Conservation (phyloP, 129 eudicot genomes). For the Escallonia herrerae region DNA sequence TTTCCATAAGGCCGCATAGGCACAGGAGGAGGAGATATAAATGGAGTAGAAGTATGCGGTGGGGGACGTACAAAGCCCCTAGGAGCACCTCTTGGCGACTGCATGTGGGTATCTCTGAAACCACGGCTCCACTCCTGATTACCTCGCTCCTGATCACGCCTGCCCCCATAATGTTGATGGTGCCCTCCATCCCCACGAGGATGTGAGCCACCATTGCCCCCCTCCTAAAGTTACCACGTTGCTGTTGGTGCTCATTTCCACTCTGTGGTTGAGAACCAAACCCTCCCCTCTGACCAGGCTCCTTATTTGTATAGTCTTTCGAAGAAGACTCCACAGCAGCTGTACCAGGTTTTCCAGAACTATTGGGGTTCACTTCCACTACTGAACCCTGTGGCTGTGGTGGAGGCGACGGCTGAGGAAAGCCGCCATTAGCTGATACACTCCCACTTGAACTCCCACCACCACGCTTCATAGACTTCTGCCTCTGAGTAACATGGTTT, state of each 20-base stretch:
- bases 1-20: slow-evolving; percentile 47
- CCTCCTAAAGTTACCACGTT: slow-evolving; percentile 50
- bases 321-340: slow-evolving; percentile 31
- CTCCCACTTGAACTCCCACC: slow-evolving; percentile 1
- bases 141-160: slow-evolving; percentile 72
- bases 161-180: slow-evolving; percentile 53
- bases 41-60: slow-evolving; percentile 41
- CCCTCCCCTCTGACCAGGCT: slow-evolving; percentile 47
- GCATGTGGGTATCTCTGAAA: slow-evolving; percentile 48
- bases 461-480: slow-evolving; percentile 41
- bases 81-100: slow-evolving; percentile 44
- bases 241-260: slow-evolving; percentile 48
- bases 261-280: slow-evolving; percentile 39
- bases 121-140: slow-evolving; percentile 69
- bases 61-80: slow-evolving; percentile 49
- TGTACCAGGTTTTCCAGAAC: slow-evolving; percentile 27
- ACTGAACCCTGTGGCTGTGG: slow-evolving; percentile 26
- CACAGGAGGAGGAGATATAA: slow-evolving; percentile 43
- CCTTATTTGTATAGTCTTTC: slow-evolving; percentile 41
- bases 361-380: slow-evolving; percentile 24
- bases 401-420: slow-evolving; percentile 18
- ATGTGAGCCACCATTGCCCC: slow-evolving; percentile 61
- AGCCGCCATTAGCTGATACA: not conserved
- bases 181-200: slow-evolving; percentile 63
- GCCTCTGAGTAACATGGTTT: slow-evolving; percentile 42